Evolutionary conservation across 169 alveolate species (phyloP), one percentile per base, ranked within the genome.

Genomic region (Sarcocystis neurona): DNA sequence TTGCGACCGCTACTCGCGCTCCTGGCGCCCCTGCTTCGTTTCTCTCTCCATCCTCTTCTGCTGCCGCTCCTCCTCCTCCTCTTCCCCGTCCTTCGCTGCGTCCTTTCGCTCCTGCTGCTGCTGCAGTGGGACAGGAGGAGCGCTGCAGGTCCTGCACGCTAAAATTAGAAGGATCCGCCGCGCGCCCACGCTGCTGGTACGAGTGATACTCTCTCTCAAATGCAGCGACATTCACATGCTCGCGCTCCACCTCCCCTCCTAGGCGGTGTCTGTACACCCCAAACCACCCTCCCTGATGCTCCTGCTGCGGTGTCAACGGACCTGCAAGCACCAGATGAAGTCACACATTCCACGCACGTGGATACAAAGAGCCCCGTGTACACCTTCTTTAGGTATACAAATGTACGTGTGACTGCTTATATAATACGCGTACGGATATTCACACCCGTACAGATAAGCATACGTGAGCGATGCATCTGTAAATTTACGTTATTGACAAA

Each of bases 241-340:
- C 78, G 32, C 12, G 23, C 75, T 70, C 84, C 23, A 86, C 90
- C 0, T 72, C 79, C 8, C 90, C 85, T 1, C 43, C 47, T 0
- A 74, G 53, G 20, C 90, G 80, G 39, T 44, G 63, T 72, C 84
- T 23, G 84, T 85, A 63, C 44, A 85, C 75, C 4, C 53, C 56
- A 27, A n/a, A 34, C 84, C 78, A 68, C 32, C 90, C 80, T 15
- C 90, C 80, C 34, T 46, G 63, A 41, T 41, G 85, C 87, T 47
- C 79, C 66, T 74, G 85, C 87, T 46, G 41, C 68, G 90, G 84
- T 4, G 91, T 50, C 79, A 56, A 20, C 1, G 91, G 79, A 2
- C 84, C 86, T 70, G 85, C 66, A 84, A 34, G 32, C 82, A 84
- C 66, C 84, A 84, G 78, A 41, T 53, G 78, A 44, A 80, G 88